Evolutionary conservation across 495 filamentous ascomycete genomes (phyloP).

Genomic region (Aspergillus cavernicola): DNA sequence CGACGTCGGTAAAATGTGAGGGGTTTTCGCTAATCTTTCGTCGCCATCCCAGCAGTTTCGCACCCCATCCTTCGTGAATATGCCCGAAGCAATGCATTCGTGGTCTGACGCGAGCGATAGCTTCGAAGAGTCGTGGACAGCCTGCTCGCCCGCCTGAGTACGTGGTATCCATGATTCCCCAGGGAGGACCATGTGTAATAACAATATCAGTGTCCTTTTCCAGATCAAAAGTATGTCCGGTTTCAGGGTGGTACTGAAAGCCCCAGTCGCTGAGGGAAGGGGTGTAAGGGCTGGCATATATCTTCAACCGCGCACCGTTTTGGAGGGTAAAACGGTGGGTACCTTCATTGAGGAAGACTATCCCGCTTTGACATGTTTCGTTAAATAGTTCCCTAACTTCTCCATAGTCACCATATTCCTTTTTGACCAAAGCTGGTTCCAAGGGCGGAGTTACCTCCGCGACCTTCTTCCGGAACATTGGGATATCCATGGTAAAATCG

Average conservation of each 20-base stretch:
- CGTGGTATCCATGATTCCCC: constrained; percentile 49
- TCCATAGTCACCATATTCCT: constrained; percentile 30
- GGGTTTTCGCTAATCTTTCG: constrained; percentile 26
- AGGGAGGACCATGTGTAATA: constrained; percentile 68
- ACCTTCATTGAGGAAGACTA: constrained; percentile 62
- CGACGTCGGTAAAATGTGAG: constrained; percentile 45
- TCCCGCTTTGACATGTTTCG: constrained; percentile 35
- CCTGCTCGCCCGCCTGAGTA: constrained; percentile 39
- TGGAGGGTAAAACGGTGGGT: constrained; percentile 47
- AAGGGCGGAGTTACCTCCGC: constrained; percentile 19
- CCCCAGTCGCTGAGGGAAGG: constrained; percentile 53
- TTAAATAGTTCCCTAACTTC: constrained; percentile 26
- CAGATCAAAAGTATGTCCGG: constrained; percentile 49
- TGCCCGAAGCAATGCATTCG: constrained; percentile 69
- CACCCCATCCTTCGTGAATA: constrained; percentile 68
- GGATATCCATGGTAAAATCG: constrained; percentile 59
- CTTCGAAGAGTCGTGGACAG: constrained; percentile 53
- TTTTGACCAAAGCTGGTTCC: constrained; percentile 23
- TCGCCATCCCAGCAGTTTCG: constrained; percentile 56
- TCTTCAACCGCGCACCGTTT: constrained; percentile 54
- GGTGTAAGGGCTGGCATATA: constrained; percentile 66
- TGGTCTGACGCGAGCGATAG: constrained; percentile 50
- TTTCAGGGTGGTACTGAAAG: constrained; percentile 52
- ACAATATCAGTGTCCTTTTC: constrained; percentile 48
- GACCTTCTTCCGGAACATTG: constrained; percentile 30